phyloP scores from a whole-genome alignment of 2,329 filamentous ascomycete genomes.

The Neodidymelliopsis sp. region DNA sequence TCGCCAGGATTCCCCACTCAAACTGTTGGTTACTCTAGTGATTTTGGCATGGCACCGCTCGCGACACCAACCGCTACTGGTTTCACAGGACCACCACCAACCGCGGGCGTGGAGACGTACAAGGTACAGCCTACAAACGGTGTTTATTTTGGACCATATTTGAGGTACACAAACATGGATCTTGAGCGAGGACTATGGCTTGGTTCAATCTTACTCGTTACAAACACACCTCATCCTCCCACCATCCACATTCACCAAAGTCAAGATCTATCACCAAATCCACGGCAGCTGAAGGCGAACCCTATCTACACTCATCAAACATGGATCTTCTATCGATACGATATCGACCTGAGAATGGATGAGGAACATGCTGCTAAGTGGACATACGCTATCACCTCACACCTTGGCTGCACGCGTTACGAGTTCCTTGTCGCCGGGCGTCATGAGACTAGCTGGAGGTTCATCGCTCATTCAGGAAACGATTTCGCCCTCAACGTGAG shows the following conservation, averaged over 20 bases:
- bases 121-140: constrained; percentile 92
- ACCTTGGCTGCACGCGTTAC: constrained; percentile 96
- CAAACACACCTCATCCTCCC: constrained; percentile 88
- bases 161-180: constrained; percentile 97
- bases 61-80: constrained; percentile 79
- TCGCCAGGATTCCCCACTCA: constrained; percentile 86
- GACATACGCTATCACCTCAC: constrained; percentile 98
- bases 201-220: constrained; percentile 91
- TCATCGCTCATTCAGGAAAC: constrained; percentile 94
- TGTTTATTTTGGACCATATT: constrained; percentile 96
- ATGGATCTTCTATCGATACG: constrained; percentile 96
- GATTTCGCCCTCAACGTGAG: constrained; percentile 91
- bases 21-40: constrained; percentile 83
- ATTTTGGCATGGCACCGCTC: constrained; percentile 79
- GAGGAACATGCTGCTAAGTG: constrained; percentile 80
- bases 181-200: constrained; percentile 89
- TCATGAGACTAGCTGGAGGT: constrained; percentile 91
- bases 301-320: constrained; percentile 88
- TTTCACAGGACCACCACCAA: constrained; percentile 87
- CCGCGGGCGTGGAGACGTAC: constrained; percentile 91
- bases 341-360: constrained; percentile 88
- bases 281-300: constrained; percentile 81
- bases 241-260: constrained; percentile 96
- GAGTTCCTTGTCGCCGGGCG: constrained; percentile 95
- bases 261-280: constrained; percentile 89